Percentiles rank a stretch among this genome's conserved stretches.
These are phyloP conservation scores for Ophiostoma sp. DNA, from an alignment of 2,329 filamentous ascomycete genomes.

Conservation along the genomic window DNA sequence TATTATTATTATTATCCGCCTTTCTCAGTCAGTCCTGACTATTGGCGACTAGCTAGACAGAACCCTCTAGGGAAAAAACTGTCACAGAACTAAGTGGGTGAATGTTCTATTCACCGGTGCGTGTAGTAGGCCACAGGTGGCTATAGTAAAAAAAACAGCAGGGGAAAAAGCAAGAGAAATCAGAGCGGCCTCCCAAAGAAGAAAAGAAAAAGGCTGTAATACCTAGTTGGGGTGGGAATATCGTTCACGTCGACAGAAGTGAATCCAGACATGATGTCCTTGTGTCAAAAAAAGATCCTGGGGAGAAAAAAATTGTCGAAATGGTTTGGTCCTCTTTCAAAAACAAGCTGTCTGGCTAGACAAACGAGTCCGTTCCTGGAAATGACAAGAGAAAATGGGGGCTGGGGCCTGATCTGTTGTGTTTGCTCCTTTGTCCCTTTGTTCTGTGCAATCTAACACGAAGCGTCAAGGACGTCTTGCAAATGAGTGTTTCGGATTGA, in stretches of 20 bases:
- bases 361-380: slow-evolving; percentile 16
- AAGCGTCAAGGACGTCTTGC: slow-evolving; percentile 7
- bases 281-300: slow-evolving; percentile 9
- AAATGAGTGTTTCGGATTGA: slow-evolving; percentile 12
- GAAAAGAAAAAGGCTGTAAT: slow-evolving; percentile 53
- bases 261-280: slow-evolving; percentile 53
- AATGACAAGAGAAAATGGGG: not conserved
- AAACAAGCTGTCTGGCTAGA: slow-evolving; percentile 18
- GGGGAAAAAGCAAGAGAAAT: slow-evolving; percentile 28
- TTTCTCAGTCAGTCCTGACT: too few relatives aligned
- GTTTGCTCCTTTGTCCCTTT: not conserved
- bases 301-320: not conserved
- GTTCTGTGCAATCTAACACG: slow-evolving; percentile 3
- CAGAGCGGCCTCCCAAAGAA: slow-evolving; percentile 44
- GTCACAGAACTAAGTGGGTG: too few relatives aligned
- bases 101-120: too few relatives aligned
- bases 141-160: not conserved
- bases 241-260: slow-evolving; percentile 59
- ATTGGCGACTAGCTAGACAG: too few relatives aligned
- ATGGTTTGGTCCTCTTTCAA: not conserved
- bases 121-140: too few relatives aligned
- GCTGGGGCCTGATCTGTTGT: not conserved
- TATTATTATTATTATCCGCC: too few relatives aligned
- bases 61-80: too few relatives aligned
- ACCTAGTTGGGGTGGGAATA: slow-evolving; percentile 62